These are phyloP conservation scores for Lupinus albus DNA, from an alignment of 306 rosid species.

Conservation along the genomic window DNA sequence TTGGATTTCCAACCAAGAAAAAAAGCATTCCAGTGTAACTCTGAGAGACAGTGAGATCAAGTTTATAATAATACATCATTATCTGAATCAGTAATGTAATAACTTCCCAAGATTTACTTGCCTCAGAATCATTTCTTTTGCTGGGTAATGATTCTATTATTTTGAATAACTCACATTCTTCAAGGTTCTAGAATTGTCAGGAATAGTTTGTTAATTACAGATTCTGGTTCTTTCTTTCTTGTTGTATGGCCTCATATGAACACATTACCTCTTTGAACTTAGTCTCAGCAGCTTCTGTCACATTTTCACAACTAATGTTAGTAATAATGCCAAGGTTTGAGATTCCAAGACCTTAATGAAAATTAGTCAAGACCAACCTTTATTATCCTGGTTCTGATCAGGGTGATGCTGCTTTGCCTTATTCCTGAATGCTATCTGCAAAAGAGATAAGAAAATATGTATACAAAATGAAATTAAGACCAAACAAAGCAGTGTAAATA, in stretches of 20 bases:
- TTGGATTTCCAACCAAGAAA: background rate
- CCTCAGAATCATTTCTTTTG: constrained; percentile 28
- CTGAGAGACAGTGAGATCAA: too few relatives aligned
- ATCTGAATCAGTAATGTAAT: constrained; percentile 6
- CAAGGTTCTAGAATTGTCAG: constrained; percentile 5
- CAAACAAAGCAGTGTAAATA: background rate
- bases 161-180: constrained; percentile 36
- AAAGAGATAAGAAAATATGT: constrained; percentile 12
- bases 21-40: background rate
- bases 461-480: constrained; percentile 18
- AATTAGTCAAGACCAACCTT: constrained; percentile 54
- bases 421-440: constrained; percentile 78
- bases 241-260: constrained; percentile 88
- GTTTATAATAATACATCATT: constrained; percentile 28
- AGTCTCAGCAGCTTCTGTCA: constrained; percentile 84
- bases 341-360: constrained; percentile 25
- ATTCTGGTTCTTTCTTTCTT: constrained; percentile 59
- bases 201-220: constrained; percentile 33
- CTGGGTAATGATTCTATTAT: constrained; percentile 19
- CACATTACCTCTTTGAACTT: constrained; percentile 91
- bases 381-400: constrained; percentile 85
- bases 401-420: constrained; percentile 91
- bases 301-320: constrained; percentile 28
- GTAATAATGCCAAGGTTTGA: constrained; percentile 25
- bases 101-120: constrained; percentile 25